Percentiles rank a stretch among this genome's conserved stretches.
phyloP scores from a whole-genome alignment of 371 early-diverging fungal species.

The Funneliformis caledonium region DNA sequence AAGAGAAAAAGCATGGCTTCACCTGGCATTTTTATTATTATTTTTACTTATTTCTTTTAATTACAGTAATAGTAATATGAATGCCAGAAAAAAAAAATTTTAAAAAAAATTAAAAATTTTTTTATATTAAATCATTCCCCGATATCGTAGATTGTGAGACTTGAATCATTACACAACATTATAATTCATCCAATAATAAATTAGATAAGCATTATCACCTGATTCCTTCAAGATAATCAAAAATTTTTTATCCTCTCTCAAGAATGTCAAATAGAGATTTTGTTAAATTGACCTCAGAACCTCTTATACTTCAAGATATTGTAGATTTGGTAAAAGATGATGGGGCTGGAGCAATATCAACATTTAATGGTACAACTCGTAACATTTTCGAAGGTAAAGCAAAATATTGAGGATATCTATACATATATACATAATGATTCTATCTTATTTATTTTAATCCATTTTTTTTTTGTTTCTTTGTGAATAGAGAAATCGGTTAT shows the following conservation, averaged over 20 bases:
- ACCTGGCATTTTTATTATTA: conserved; percentile 53
- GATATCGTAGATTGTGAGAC: background rate
- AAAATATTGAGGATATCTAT: background rate
- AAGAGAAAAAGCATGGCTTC: conserved; percentile 87
- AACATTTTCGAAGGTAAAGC: conserved; percentile 75
- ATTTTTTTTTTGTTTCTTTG: background rate
- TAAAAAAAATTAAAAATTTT: no score
- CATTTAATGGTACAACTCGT: conserved; percentile 87
- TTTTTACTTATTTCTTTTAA: no score
- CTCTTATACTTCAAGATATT: conserved; percentile 54
- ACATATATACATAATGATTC: background rate
- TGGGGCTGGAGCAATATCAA: conserved; percentile 80
- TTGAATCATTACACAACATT: no score
- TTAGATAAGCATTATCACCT: background rate
- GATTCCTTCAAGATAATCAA: background rate
- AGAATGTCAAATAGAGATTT: conserved; percentile 43
- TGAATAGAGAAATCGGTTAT: conserved; percentile 68
- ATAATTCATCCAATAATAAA: background rate
- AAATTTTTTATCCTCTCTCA: no score
- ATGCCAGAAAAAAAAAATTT: background rate
- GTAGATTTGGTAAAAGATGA: conserved; percentile 64
- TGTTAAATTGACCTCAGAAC: conserved; percentile 56
- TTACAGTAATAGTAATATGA: no score
- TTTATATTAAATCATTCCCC: no score
- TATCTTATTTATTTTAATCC: background rate